Base-by-base conservation (phyloP, 139 green algal genomes). In the Closterium sp. region DNA sequence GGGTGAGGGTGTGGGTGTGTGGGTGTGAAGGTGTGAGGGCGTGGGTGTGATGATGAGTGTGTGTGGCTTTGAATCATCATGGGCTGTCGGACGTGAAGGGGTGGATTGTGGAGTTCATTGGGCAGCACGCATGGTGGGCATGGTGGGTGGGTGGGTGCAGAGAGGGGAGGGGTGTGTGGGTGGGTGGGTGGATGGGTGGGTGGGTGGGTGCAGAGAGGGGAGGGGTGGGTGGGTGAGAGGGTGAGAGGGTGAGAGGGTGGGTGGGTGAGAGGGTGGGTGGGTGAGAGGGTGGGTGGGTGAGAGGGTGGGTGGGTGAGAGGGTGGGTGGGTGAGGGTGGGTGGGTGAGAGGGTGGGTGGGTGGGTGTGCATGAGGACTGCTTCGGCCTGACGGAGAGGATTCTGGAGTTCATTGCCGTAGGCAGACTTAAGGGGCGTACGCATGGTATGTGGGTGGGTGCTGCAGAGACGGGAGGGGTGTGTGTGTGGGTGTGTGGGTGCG, bases 381-480 rank as follows among this genome's bases (percentile, higher is more conserved):
- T 98, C 93, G 97, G 97, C 19, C 93, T 99, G 87, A 93, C 96
- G 95, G 97, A 98, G 85, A 95, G 97, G 91, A 99, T 99, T 83
- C 94, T 99, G 83, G 97, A 99, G 95, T 99, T 99, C 95, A 99
- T 99, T 32, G 97, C 97, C 10, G 97, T 99, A 5, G 96, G 95
- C 19, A 94, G 94, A 85, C 96, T 99, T n/a, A 81, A 87, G 4
- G 90, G 90, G n/a, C 36, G 32, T 9, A 86, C 85, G 16, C 90
- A 91, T 12, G 92, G 89, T 34, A 33, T 28, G 69, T 33, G 35
- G 34, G 34, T 83, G 9, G 30, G 69, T 84, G 69, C 5, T 4
- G 23, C 5, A 4, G 69, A 28, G 69, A 4, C 5, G 3, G 5
- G 23, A 7, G 10, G 64, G 12, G 64, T 83, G 36, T 10, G 87